Base-by-base conservation (phyloP, 352 stramenopile genomes). In the Aphanomyces astaci region DNA sequence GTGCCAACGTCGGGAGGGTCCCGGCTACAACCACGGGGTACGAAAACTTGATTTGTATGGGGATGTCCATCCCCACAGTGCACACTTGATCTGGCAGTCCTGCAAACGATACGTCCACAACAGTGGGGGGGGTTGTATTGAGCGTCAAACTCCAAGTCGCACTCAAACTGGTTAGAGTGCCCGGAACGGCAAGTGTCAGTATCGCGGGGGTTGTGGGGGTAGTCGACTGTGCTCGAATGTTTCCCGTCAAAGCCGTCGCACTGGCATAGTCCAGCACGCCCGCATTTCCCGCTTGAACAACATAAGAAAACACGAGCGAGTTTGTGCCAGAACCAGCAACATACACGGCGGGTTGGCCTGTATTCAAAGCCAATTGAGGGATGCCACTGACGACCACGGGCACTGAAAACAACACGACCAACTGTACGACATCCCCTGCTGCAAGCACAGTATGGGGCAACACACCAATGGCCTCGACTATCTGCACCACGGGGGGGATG, bases 21-120 rank as follows among this genome's bases (percentile, higher is more conserved):
- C 9, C 31, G 4, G 65, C 36, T 27, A 73, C 77, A 13, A 75
- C 73, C 2, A 90, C 79, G 4, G 66, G 77, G 43, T 80, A 86
- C 0, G 82, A 87, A 49, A 89, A 90, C 0, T 62, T 60, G 0
- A 90, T 73, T 19, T 68, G 72, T 27, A 92, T 43, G 0, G 36
- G 71, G 45, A 90, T 30, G 9, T 48, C 53, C 39, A 89, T 79
- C 13, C 55, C 56, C 0, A 80, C 60, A 2, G 75, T 74, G 60
- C 89, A 92, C 1, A 68, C 62, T 36, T 51, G 43, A 33, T 59
- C 25, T 24, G 40, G 62, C 0, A 59, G 19, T 11, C 49, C 51
- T 5, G 49, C 62, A 28, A 60, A 68, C 46, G 62, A 30, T 3
- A 92, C 76, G 0, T 40, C 24, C 0, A 80, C 5, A 25, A 90